phyloP scores from a whole-genome alignment of 2,329 filamentous ascomycete species.

The Mariannaea sp. region DNA sequence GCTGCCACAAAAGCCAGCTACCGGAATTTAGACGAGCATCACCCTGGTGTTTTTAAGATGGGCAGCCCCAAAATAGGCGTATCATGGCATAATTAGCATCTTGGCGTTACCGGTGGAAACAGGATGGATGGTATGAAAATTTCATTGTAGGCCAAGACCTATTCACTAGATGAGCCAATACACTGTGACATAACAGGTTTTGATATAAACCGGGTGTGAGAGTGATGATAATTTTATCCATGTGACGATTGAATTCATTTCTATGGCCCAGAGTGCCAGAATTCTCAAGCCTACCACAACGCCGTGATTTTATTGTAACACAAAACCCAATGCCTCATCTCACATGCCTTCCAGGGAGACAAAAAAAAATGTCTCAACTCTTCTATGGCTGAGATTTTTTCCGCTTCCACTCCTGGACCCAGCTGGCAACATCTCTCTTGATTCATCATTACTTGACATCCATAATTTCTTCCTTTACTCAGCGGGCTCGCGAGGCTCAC shows the following conservation, averaged over 20 bases:
- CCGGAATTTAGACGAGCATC: constrained; percentile 50
- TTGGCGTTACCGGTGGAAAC: constrained; percentile 47
- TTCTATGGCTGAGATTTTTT: constrained; percentile 30
- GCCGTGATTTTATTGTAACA: constrained; percentile 45
- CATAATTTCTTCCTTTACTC: constrained; percentile 21
- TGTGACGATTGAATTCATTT: constrained; percentile 44
- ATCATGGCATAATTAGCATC: constrained; percentile 45
- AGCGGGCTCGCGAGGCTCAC: constrained; percentile 50
- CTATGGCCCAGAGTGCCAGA: constrained; percentile 41
- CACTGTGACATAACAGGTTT: constrained; percentile 33
- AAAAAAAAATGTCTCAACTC: constrained; percentile 20
- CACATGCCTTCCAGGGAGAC: constrained; percentile 35
- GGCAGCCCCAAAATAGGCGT: constrained; percentile 40
- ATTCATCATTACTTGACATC: constrained; percentile 1
- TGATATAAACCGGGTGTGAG: constrained; percentile 15
- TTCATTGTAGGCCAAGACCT: constrained; percentile 36
- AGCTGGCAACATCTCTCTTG: not conserved
- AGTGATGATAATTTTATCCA: constrained; percentile 26
- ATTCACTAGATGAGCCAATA: constrained; percentile 41
- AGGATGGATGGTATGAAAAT: constrained; percentile 41
- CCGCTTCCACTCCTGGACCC: constrained; percentile 22
- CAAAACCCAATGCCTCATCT: constrained; percentile 40
- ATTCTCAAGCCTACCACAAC: constrained; percentile 45
- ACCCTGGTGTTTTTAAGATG: constrained; percentile 36
- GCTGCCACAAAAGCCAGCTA: constrained; percentile 62